A percentile compares a stretch with the other conserved stretches of the same genome.
These are phyloP conservation scores for Peltaster fructicola DNA, from an alignment of 2,329 filamentous ascomycete species.

Conservation along the genomic window DNA sequence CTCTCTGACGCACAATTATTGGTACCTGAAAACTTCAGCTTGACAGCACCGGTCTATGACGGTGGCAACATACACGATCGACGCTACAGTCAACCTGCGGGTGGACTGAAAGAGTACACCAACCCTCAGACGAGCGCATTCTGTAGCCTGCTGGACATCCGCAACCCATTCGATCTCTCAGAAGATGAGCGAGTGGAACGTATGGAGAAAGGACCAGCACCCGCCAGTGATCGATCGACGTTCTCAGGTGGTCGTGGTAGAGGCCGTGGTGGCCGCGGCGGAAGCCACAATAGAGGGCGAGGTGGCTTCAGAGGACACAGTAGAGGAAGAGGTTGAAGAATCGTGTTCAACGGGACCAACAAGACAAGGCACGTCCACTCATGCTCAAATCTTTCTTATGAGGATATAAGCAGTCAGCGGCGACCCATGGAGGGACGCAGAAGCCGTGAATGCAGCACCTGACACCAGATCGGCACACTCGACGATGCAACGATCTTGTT, in stretches of 20 bases:
- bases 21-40: slow-evolving; percentile 61
- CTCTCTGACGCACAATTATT: slow-evolving; percentile 42
- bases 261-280: slow-evolving; percentile 8
- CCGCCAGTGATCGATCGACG: slow-evolving; percentile 6
- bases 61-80: slow-evolving; percentile 8
- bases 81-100: slow-evolving; percentile 11
- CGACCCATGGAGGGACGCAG: too few relatives aligned
- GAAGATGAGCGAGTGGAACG: slow-evolving; percentile 50
- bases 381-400: too few relatives aligned
- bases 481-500: too few relatives aligned
- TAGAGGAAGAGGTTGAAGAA: slow-evolving; percentile 5
- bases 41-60: slow-evolving; percentile 54
- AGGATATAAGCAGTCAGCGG: too few relatives aligned
- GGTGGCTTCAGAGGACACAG: slow-evolving; percentile 4
- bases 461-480: too few relatives aligned
- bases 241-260: slow-evolving; percentile 4
- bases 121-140: slow-evolving; percentile 75
- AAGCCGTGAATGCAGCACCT: too few relatives aligned
- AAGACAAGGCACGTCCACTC: too few relatives aligned
- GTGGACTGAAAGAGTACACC: slow-evolving; percentile 56
- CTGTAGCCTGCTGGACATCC: slow-evolving; percentile 59
- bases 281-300: slow-evolving; percentile 5
- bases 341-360: background rate
- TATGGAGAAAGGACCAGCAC: slow-evolving; percentile 39
- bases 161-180: slow-evolving; percentile 58